Evolutionary conservation across 164 flowering plant species (phyloP).

Genomic region (Litsea cubeba): DNA sequence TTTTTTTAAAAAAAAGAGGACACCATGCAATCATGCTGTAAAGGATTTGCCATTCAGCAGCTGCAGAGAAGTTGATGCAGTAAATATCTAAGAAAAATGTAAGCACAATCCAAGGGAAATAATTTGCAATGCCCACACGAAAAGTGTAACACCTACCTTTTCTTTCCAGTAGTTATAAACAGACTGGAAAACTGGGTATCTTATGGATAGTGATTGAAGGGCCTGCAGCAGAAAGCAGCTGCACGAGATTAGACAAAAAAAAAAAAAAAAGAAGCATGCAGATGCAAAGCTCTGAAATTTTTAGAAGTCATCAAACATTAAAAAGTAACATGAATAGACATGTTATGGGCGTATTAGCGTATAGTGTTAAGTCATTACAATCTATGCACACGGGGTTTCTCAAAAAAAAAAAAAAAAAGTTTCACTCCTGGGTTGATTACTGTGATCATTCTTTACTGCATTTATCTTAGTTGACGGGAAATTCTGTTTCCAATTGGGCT

Average conservation of each 20-base stretch:
- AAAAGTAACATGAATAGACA: too few species aligned
- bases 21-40: background rate
- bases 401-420: too few species aligned
- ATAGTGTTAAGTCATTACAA: too few species aligned
- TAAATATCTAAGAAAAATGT: background rate
- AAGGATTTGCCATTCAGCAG: background rate
- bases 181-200: constrained; percentile 60
- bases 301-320: too few species aligned
- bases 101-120: background rate
- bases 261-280: background rate
- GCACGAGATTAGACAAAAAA: background rate
- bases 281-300: too few species aligned
- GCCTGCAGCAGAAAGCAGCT: constrained; percentile 43
- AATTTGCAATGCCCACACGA: background rate
- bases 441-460: too few species aligned
- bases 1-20: background rate
- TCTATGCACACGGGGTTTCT: too few species aligned
- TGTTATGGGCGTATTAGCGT: too few species aligned
- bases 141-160: constrained; percentile 46
- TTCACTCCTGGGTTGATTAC: too few species aligned
- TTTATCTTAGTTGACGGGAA: too few species aligned
- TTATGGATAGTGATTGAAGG: constrained; percentile 53
- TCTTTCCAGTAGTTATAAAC: constrained; percentile 83
- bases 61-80: background rate
- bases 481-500: too few species aligned